phyloP scores from a whole-genome alignment of 305 asterid genomes.

The Lippia alba region DNA sequence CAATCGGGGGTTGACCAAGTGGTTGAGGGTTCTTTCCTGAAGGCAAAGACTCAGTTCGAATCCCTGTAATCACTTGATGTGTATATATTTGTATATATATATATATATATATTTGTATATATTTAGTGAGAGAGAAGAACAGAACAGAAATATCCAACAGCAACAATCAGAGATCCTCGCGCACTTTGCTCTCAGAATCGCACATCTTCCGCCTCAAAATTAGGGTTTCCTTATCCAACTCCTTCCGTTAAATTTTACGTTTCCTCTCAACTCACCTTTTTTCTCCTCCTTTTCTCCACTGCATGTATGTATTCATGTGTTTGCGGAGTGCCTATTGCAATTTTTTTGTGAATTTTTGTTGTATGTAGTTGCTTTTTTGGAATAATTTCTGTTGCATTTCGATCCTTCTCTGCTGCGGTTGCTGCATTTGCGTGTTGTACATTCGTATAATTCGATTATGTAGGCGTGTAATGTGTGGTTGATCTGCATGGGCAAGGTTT shows the following conservation, averaged over 20 bases:
- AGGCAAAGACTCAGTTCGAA: too few species aligned
- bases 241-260: conserved; percentile 32
- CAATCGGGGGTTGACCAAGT: too few species aligned
- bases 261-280: neutral
- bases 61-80: too few species aligned
- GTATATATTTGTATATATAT: too few species aligned
- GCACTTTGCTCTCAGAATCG: conserved; percentile 41
- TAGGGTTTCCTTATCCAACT: conserved; percentile 45
- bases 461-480: conserved; percentile 15
- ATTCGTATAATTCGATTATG: neutral
- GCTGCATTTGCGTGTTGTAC: conserved; percentile 10
- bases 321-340: neutral
- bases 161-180: conserved; percentile 19
- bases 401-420: neutral
- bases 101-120: conserved; percentile 1
- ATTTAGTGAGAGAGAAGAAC: conserved; percentile 12
- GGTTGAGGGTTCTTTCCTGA: too few species aligned
- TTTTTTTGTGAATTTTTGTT: neutral
- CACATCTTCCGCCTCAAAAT: conserved; percentile 35
- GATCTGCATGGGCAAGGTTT: conserved; percentile 24
- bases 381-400: conserved; percentile 15
- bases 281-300: neutral
- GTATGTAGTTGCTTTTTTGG: neutral
- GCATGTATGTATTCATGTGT: neutral
- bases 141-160: neutral